Base-by-base conservation (phyloP, 2,329 filamentous ascomycete species). In the Teratosphaeria pseudoeucalypti region DNA sequence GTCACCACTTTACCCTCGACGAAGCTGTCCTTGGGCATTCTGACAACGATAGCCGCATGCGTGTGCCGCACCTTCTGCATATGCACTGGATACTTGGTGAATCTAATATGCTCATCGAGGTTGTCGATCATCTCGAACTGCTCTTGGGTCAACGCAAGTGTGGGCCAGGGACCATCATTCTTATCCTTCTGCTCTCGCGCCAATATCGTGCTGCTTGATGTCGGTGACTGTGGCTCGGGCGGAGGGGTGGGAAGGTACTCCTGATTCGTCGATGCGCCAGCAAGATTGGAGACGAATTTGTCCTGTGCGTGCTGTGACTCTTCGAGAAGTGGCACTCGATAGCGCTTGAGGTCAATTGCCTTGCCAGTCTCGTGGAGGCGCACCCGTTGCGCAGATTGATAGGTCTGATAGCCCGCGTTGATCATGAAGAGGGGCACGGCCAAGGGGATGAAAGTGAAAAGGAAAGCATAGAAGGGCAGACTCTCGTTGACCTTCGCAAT, bases 1-100 rank as follows among this genome's bases (percentile, higher is more conserved):
- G 94, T 77, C 37, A 96, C 89, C 12, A 89, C 72, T 68, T 81
- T 83, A 0, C 92, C 92, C 74, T 97, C 92, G 2, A 81, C 78
- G 67, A 91, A 95, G 0, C 74, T 76, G 57, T 81, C 77, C 70
- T 84, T 85, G 47, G 87, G 83, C 62, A 79, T 83, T 43, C 92
- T 82, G 39, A 95, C 85, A 63, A 97, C 89, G 55, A 97, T 95
- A 2, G 92, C 92, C 0, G 92, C 92, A 73, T 97, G 92, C 61
- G 84, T 89, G 71, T 96, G 90, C n/a, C 80, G 76, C 58, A 85
- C 81, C 6, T 91, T 88, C 64, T 88, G 87, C 47, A 94, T 92
- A 75, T 87, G 86, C 3, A 92, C 82, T 0, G 81, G 80, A 64
- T 80, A 83, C 66, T 84, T 85, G 52, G 74, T 78, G 69, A 83